Evolutionary conservation across 1,284 basidiomycete genomes (phyloP).

Genomic region (Cryptococcus sp.): DNA sequence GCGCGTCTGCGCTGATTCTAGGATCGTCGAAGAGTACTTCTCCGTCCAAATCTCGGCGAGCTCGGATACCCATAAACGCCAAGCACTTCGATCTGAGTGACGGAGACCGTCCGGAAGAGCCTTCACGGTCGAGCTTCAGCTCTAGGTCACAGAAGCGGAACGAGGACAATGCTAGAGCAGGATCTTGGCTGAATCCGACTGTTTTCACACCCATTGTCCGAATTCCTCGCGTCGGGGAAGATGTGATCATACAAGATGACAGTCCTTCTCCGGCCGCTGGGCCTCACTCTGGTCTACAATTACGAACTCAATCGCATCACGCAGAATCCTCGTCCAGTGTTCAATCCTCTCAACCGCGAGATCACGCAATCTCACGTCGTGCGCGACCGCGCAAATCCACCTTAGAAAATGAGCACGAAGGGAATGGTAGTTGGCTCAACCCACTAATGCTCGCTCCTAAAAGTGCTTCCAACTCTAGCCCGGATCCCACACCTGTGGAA

Average conservation of each 20-base stretch:
- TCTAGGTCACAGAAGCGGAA: neutral
- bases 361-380: too few species aligned
- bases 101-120: neutral
- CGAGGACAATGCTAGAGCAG: neutral
- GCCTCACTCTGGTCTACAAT: too few species aligned
- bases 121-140: neutral
- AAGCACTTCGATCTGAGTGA: neutral
- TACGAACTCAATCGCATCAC: too few species aligned
- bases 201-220: neutral
- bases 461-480: too few species aligned
- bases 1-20: neutral
- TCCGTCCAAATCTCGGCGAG: neutral
- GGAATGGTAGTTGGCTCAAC: neutral
- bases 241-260: neutral
- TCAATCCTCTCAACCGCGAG: too few species aligned
- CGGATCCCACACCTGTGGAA: too few species aligned
- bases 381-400: too few species aligned
- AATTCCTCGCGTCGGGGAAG: neutral
- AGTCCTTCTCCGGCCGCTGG: neutral
- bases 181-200: conserved; percentile 12
- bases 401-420: neutral
- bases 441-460: too few species aligned
- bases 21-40: neutral
- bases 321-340: too few species aligned
- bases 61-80: neutral